Percentiles rank a stretch among this genome's conserved stretches.
Evolutionary conservation across 495 filamentous ascomycete genomes (phyloP).

Genomic region (Aspergillus sclerotiicarbonarius): DNA sequence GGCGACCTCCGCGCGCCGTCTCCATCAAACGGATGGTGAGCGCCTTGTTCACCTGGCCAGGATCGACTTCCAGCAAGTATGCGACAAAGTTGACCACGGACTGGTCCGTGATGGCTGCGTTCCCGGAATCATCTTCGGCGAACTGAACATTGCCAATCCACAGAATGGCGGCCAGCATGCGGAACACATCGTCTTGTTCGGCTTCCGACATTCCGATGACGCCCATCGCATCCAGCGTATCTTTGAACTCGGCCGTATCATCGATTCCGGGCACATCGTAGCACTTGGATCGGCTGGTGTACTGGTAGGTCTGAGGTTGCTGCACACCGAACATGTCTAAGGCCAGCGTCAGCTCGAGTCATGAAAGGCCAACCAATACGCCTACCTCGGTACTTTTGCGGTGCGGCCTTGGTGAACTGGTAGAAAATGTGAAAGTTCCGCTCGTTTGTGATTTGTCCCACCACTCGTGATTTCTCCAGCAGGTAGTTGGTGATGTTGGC

Average conservation of each 20-base stretch:
- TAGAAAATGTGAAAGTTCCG: slow-evolving; percentile 99
- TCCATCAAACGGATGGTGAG: slow-evolving; percentile 88
- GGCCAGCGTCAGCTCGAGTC: background rate
- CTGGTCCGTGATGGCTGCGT: slow-evolving; percentile 79
- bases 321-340: slow-evolving; percentile 79
- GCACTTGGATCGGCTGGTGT: slow-evolving; percentile 92
- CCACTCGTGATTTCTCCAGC: slow-evolving; percentile 91
- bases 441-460: slow-evolving; percentile 93
- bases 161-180: slow-evolving; percentile 87
- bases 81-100: slow-evolving; percentile 92
- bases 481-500: slow-evolving; percentile 98
- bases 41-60: slow-evolving; percentile 77
- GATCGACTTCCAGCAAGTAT: slow-evolving; percentile 87
- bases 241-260: slow-evolving; percentile 84
- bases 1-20: slow-evolving; percentile 77
- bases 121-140: slow-evolving; percentile 80
- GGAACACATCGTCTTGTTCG: slow-evolving; percentile 96
- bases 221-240: slow-evolving; percentile 91
- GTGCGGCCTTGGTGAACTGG: slow-evolving; percentile 94
- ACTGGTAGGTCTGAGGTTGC: slow-evolving; percentile 88
- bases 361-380: slow-evolving; percentile 12
- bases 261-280: slow-evolving; percentile 91
- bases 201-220: slow-evolving; percentile 83
- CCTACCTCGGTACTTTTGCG: slow-evolving; percentile 72
- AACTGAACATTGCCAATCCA: slow-evolving; percentile 97